phyloP scores from a whole-genome alignment of 352 stramenopile species.

The Thalassiosira livingstoniorum region DNA sequence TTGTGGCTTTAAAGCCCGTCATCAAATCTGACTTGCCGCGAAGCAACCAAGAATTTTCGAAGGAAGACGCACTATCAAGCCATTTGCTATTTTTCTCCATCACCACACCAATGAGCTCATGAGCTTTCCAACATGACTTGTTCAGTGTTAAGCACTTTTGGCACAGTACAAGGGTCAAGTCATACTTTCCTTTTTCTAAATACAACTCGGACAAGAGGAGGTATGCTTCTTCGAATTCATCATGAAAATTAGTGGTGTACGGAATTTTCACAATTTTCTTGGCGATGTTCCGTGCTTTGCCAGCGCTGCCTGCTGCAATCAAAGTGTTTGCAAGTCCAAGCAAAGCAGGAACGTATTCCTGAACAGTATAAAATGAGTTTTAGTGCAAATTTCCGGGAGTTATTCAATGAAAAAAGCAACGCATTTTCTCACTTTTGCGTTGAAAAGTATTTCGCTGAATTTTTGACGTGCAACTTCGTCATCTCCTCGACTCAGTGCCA shows the following conservation, averaged over 20 bases:
- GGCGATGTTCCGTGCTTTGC: not conserved
- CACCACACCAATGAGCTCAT: not conserved
- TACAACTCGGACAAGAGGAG: not conserved
- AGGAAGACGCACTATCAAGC: not conserved
- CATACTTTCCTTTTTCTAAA: not conserved
- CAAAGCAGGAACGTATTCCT: conserved; percentile 3
- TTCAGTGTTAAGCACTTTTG: not conserved
- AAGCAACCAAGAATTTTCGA: not conserved
- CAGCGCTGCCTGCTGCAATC: not conserved
- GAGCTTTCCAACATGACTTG: not conserved
- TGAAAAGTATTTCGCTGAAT: not conserved
- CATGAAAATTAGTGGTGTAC: not conserved
- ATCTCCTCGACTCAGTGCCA: not conserved
- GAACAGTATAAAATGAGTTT: conserved; percentile 12
- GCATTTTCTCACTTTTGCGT: not conserved
- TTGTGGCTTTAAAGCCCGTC: not conserved
- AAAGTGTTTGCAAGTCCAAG: not conserved
- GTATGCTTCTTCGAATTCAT: not conserved
- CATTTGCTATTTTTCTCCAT: not conserved
- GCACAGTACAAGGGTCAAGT: not conserved
- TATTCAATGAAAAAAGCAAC: not conserved
- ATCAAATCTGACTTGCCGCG: not conserved
- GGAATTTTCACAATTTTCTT: not conserved
- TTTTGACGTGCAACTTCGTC: not conserved
- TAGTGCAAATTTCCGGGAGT: not conserved